These are phyloP conservation scores for Aspergillus ellipticus DNA, from an alignment of 495 filamentous ascomycete genomes.

Conservation along the genomic window DNA sequence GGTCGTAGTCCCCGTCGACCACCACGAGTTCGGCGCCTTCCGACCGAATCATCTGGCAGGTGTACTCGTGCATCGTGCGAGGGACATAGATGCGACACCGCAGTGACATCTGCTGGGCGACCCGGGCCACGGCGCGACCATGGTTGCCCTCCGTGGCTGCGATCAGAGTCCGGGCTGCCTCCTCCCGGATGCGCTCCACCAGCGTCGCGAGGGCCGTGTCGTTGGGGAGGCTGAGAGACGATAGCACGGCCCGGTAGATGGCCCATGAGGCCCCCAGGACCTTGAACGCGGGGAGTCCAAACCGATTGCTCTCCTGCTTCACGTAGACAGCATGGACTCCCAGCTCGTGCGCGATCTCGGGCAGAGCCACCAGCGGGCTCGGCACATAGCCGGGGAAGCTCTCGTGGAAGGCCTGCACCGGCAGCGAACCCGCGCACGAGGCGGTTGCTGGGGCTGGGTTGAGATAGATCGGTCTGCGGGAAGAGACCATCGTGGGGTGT, in stretches of 20 bases:
- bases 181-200: slow-evolving; percentile 22
- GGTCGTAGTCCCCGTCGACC: slow-evolving; percentile 58
- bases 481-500: not conserved
- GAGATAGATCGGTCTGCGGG: slow-evolving; percentile 26
- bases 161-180: slow-evolving; percentile 34
- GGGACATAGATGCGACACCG: slow-evolving; percentile 55
- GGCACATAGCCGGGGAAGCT: slow-evolving; percentile 46
- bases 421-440: slow-evolving; percentile 9
- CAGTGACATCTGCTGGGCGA: slow-evolving; percentile 55
- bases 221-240: slow-evolving; percentile 33
- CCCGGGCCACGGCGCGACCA: slow-evolving; percentile 63
- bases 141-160: slow-evolving; percentile 70
- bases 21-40: slow-evolving; percentile 56
- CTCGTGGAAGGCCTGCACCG: slow-evolving; percentile 43
- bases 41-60: slow-evolving; percentile 46
- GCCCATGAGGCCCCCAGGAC: slow-evolving; percentile 76
- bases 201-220: slow-evolving; percentile 38
- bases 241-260: slow-evolving; percentile 51
- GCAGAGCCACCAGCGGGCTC: slow-evolving; percentile 50
- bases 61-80: slow-evolving; percentile 44
- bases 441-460: slow-evolving; percentile 25
- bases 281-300: slow-evolving; percentile 71
- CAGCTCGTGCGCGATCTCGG: slow-evolving; percentile 51
- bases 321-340: slow-evolving; percentile 51
- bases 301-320: slow-evolving; percentile 56